Base-by-base conservation (phyloP, 2,329 filamentous ascomycete species). In the Periconia macrospinosa region DNA sequence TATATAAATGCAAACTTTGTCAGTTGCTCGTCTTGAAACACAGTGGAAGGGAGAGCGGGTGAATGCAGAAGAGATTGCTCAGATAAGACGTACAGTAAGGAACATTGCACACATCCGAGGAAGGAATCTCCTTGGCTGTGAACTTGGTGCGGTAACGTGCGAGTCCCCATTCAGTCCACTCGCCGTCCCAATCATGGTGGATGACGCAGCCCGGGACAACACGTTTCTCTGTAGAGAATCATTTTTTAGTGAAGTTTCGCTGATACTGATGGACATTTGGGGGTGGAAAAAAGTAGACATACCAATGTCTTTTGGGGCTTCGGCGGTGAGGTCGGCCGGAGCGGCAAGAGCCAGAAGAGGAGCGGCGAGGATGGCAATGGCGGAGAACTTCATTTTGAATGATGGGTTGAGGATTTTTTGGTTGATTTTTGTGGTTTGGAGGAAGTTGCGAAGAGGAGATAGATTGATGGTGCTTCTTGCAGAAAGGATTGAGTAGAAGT, bases 381-480 rank as follows among this genome's bases (percentile, higher is more conserved):
- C 14, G 23, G 43, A n/a, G 43, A 45, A 45, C 43, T 45, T 19
- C 43, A 45, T 45, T 45, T 45, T 45, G 43, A 9, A n/a, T 14
- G 14, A 14, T n/a, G n/a, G 30, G 8, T 15, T 33, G 27, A 23
- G 30, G 33, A 37, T 6, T 37, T n/a, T 3, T 37, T 37, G 11
- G 33, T 37, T 6, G 7, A 13, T 45, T 45, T 45, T 6, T 10
- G 14, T 13, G 30, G n/a, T 8, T 17, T 45, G 20, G 30, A 7
- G 43, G 11, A 37, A 37, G 33, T 13, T 37, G 33, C 11, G 33
- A 6, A 37, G 33, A n/a, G 5, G 33, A n/a, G 33, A 37, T 13
- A 37, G 33, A 37, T 37, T 6, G 11, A 37, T 37, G 11, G 11
- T 37, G 5, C 3, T 37, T 13, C 11, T 37, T 3, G 5, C 11